Conservation (phyloP, 1,284 basidiomycete species). For the Marasmius sp. region DNA sequence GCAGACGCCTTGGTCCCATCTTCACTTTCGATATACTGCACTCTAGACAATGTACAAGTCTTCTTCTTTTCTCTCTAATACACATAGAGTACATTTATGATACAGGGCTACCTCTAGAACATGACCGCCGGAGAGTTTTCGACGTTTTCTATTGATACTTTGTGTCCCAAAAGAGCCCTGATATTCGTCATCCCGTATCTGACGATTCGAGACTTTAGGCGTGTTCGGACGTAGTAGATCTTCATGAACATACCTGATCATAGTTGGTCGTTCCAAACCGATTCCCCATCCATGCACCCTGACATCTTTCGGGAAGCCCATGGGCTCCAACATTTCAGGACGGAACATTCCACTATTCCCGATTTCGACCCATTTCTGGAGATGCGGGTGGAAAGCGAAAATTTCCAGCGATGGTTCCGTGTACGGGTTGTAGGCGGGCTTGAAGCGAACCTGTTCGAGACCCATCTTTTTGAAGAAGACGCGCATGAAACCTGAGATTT, state of each 20-base stretch:
- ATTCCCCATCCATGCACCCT: conserved; percentile 98
- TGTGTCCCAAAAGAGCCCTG: conserved; percentile 95
- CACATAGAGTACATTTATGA: background rate
- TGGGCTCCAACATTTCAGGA: conserved; percentile 98
- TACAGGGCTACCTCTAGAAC: conserved; percentile 49
- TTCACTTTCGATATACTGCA: background rate
- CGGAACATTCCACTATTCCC: conserved; percentile 99
- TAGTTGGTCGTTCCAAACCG: conserved; percentile 95
- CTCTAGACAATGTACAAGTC: background rate
- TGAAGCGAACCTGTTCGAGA: conserved; percentile 91
- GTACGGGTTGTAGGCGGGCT: conserved; percentile 97
- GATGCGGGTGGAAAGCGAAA: conserved; percentile 95
- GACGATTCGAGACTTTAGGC: conserved; percentile 3
- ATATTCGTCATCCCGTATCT: conserved; percentile 95
- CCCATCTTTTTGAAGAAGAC: conserved; percentile 99
- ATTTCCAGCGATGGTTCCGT: conserved; percentile 99
- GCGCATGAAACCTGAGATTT: conserved; percentile 84
- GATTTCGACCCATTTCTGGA: conserved; percentile 96
- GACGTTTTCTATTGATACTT: conserved; percentile 87
- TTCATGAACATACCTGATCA: conserved; percentile 80
- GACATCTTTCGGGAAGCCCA: conserved; percentile 98
- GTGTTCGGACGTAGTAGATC: background rate
- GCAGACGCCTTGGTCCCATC: background rate
- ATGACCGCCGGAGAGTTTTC: conserved; percentile 90
- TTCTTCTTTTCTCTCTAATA: conserved; percentile 1